A percentile compares a stretch with the other conserved stretches of the same genome.
phyloP scores from a whole-genome alignment of 441 rosid genomes.

The Gossypium davidsonii region DNA sequence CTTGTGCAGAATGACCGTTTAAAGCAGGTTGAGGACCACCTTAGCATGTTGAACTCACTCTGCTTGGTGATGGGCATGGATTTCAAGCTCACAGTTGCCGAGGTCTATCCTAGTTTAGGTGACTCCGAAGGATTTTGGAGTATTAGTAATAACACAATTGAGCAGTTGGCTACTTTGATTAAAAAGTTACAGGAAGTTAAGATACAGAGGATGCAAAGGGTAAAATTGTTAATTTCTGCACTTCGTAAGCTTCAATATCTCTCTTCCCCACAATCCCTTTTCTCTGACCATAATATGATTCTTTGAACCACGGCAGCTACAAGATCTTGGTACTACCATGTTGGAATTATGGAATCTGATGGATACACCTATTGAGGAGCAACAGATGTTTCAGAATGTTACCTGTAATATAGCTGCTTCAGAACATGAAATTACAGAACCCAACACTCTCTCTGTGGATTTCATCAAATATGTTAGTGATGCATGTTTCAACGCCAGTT shows the following conservation, averaged over 20 bases:
- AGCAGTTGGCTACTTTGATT: conserved; percentile 45
- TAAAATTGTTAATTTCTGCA: conserved; percentile 17
- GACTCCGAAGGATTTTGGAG: conserved; percentile 53
- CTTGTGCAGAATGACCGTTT: conserved; percentile 57
- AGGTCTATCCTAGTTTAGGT: conserved; percentile 50
- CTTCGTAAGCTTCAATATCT: neutral
- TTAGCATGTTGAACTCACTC: conserved; percentile 48
- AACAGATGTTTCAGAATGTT: conserved; percentile 78
- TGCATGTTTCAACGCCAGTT: neutral
- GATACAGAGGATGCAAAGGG: conserved; percentile 91
- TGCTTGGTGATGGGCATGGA: conserved; percentile 82
- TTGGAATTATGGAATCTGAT: conserved; percentile 93
- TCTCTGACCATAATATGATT: neutral
- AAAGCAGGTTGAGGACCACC: conserved; percentile 61
- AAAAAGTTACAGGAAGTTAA: conserved; percentile 65
- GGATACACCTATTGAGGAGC: conserved; percentile 96
- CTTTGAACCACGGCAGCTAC: conserved; percentile 48
- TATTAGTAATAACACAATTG: conserved; percentile 58
- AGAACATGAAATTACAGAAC: conserved; percentile 85
- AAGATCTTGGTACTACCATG: conserved; percentile 90
- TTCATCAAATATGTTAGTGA: conserved; percentile 68
- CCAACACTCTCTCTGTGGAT: conserved; percentile 72
- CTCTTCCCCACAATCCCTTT: neutral
- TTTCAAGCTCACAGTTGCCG: conserved; percentile 49
- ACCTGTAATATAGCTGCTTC: conserved; percentile 93